phyloP scores from a whole-genome alignment of 1,139 yeast species.

The Saccharomyces hybrid region DNA sequence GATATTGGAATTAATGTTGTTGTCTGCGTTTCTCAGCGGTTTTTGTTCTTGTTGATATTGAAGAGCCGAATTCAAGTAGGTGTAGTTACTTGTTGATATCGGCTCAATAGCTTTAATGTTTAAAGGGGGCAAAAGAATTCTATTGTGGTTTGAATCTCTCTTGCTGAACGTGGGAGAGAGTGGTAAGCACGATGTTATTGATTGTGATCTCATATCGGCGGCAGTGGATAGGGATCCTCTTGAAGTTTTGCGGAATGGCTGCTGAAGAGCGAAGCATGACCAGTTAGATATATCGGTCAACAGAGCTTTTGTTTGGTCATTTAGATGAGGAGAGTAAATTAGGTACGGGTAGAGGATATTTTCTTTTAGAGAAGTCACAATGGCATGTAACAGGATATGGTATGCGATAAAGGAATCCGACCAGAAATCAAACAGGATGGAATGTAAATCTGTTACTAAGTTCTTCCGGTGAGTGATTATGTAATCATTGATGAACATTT shows the following conservation, averaged over 20 bases:
- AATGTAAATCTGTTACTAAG: not conserved
- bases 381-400: not conserved
- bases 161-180: not conserved
- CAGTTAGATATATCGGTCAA: not conserved
- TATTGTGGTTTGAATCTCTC: not conserved
- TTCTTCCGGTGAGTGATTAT: not conserved
- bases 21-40: not conserved
- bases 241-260: not conserved
- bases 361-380: not conserved
- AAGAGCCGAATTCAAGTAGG: not conserved
- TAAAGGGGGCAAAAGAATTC: not conserved
- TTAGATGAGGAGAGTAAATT: not conserved
- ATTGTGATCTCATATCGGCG: not conserved
- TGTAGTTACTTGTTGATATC: not conserved
- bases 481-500: not conserved
- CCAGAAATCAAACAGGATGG: not conserved
- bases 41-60: not conserved
- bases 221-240: not conserved
- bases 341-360: not conserved
- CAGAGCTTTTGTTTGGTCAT: not conserved
- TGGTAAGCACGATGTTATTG: not conserved
- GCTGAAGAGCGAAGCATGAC: not conserved
- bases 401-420: not conserved
- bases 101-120: not conserved
- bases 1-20: not conserved